Base-by-base conservation (phyloP, 1,284 basidiomycete genomes). In the Coriolopsis trogii region DNA sequence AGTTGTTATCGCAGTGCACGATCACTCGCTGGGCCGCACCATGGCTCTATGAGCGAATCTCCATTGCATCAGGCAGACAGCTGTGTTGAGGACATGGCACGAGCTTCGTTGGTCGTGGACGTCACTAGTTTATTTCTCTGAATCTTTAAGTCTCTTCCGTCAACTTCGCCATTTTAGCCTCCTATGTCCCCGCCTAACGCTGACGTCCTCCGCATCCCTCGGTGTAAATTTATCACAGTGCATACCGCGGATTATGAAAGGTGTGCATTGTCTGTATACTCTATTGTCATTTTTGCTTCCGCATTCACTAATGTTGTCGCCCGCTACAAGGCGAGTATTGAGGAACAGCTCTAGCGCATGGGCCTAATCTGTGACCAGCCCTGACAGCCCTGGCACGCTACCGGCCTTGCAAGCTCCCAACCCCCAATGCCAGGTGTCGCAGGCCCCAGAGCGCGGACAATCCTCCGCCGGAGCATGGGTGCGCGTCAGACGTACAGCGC, bases 291-390 rank as follows among this genome's bases (percentile, higher is more conserved):
- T 12, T 34, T 24, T n/a, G 30, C n/a, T 30, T 9, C 16, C 29
- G 9, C 30, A n/a, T n/a, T 52, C 49, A 25, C 34, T 44, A 42
- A 41, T 30, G 53, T 42, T 51, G 87, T 90, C 33, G 86, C 89
- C 61, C 78, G 76, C 36, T 91, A 90, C 76, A 91, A 90, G 68
- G 86, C 86, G 15, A 78, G 82, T 52, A 91, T 91, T 69, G 91
- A 91, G 68, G 81, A 85, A 37, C 85, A 89, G 64, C 77, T 91
- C 48, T 85, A 85, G 41, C 76, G 84, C 56, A 83, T 82, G 46
- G 88, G 87, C 53, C 80, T 89, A 67, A 90, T 91, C 60, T 84
- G 89, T 34, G 89, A 89, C 30, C 87, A 89, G 65, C 88, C 87
- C 16, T 82, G 86, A 21, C 64, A 53, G 65, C 62, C 58, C 45